phyloP scores from a whole-genome alignment of 805 yeast species.

The Zygotorulaspora chibaensis region DNA sequence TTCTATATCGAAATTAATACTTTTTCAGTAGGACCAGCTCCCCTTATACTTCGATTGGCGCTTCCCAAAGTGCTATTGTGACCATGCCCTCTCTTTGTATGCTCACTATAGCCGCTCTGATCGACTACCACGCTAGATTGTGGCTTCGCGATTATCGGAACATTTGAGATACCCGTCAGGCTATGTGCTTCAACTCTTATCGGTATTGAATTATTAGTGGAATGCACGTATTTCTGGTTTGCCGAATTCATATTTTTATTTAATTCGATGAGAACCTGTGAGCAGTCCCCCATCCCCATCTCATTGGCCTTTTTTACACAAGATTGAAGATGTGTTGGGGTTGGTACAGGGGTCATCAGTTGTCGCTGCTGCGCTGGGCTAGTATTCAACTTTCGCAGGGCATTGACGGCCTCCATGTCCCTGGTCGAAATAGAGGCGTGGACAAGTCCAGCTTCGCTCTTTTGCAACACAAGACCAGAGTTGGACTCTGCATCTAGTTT shows the following conservation, averaged over 20 bases:
- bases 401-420: conserved; percentile 29
- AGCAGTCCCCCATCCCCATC: no score
- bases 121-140: no score
- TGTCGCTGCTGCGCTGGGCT: conserved; percentile 19
- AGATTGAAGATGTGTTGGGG: conserved; percentile 2
- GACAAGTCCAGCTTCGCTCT: background rate
- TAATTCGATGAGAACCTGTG: background rate
- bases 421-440: conserved; percentile 12
- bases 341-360: conserved; percentile 11
- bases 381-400: conserved; percentile 26
- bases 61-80: background rate
- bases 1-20: background rate
- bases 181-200: no score
- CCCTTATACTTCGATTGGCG: background rate
- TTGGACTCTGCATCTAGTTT: background rate
- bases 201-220: no score
- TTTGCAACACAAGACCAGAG: no score
- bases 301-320: no score
- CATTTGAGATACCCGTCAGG: no score
- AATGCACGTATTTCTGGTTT: no score
- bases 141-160: no score
- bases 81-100: background rate
- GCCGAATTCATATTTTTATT: background rate
- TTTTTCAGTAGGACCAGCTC: background rate
- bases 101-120: no score